Percentiles rank a stretch among this genome's conserved stretches.
These are phyloP conservation scores for Xylaria sp. DNA, from an alignment of 2,329 filamentous ascomycete species.

Conservation along the genomic window DNA sequence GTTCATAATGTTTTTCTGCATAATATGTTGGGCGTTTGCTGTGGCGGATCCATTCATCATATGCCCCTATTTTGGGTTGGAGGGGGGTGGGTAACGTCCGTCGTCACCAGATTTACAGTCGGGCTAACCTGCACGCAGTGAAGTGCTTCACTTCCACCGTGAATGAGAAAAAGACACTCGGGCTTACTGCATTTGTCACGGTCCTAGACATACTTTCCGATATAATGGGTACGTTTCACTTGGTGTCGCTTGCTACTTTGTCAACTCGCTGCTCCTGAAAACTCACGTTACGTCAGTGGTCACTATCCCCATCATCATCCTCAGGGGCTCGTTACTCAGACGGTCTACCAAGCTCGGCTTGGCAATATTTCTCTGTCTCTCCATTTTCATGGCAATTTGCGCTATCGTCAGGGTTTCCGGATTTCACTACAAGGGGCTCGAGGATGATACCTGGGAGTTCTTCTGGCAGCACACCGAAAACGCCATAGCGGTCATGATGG, in stretches of 20 bases:
- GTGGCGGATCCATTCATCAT: conserved; percentile 28
- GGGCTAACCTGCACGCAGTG: conserved; percentile 11
- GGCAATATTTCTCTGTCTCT: conserved; percentile 25
- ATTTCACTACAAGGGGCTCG: conserved; percentile 11
- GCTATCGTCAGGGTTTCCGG: conserved; percentile 20
- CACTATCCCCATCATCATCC: conserved; percentile 29
- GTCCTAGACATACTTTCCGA: conserved; percentile 26
- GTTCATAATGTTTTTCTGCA: conserved; percentile 19
- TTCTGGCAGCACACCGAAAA: conserved; percentile 29
- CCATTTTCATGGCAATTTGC: conserved; percentile 25
- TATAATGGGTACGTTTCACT: conserved; percentile 17
- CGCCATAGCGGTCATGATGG: conserved; percentile 28
- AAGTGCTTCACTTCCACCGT: conserved; percentile 21
- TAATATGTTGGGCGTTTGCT: conserved; percentile 23
- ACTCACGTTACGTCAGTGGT: conserved; percentile 15
- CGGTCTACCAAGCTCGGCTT: conserved; percentile 22
- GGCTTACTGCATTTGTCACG: conserved; percentile 22
- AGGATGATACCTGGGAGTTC: conserved; percentile 28
- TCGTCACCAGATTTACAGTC: background rate
- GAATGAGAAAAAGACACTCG: conserved; percentile 12
- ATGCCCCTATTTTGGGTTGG: conserved; percentile 25
- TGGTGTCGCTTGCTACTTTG: background rate
- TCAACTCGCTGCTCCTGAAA: background rate
- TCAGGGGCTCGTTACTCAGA: conserved; percentile 17
- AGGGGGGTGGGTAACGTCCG: conserved; percentile 13